These are phyloP conservation scores for Pugionium dolabratum DNA, from an alignment of 345 rosid species.

Conservation along the genomic window DNA sequence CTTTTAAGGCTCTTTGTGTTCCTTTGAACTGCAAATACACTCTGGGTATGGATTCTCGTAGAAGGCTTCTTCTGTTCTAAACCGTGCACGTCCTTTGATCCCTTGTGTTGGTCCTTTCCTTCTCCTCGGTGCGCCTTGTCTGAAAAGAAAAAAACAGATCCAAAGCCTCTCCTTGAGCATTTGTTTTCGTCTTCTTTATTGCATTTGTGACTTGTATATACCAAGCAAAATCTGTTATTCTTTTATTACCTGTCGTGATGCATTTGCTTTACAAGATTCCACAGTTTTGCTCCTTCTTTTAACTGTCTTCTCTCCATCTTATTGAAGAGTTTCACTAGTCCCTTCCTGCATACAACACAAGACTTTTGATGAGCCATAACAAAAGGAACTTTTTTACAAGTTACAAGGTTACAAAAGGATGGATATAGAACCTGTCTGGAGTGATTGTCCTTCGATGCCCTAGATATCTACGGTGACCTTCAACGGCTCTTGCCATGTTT, in stretches of 20 bases:
- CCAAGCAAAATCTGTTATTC: background rate
- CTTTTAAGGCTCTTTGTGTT: slow-evolving; percentile 9
- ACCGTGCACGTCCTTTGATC: slow-evolving; percentile 74
- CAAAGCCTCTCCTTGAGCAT: background rate
- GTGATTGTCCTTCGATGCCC: slow-evolving; percentile 83
- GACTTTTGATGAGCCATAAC: background rate
- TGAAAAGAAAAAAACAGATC: slow-evolving; percentile 29
- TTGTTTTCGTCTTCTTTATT: background rate
- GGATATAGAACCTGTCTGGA: slow-evolving; percentile 67
- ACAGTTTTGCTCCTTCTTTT: slow-evolving; percentile 51
- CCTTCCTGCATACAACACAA: slow-evolving; percentile 55
- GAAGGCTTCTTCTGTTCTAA: slow-evolving; percentile 87
- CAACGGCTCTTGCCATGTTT: slow-evolving; percentile 97
- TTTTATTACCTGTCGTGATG: slow-evolving; percentile 62
- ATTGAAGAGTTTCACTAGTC: slow-evolving; percentile 68
- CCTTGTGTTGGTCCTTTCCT: slow-evolving; percentile 68
- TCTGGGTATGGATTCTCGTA: slow-evolving; percentile 90
- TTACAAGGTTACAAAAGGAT: background rate
- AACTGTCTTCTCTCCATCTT: slow-evolving; percentile 62
- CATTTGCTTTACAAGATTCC: slow-evolving; percentile 57
- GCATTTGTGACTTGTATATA: slow-evolving; percentile 3
- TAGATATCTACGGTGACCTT: slow-evolving; percentile 94
- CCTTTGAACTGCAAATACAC: slow-evolving; percentile 69
- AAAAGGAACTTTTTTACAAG: too few species aligned
- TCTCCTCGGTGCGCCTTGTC: slow-evolving; percentile 88